These are phyloP conservation scores for Cyberlindnera subsufficiens DNA, from an alignment of 805 yeast species.

Conservation along the genomic window DNA sequence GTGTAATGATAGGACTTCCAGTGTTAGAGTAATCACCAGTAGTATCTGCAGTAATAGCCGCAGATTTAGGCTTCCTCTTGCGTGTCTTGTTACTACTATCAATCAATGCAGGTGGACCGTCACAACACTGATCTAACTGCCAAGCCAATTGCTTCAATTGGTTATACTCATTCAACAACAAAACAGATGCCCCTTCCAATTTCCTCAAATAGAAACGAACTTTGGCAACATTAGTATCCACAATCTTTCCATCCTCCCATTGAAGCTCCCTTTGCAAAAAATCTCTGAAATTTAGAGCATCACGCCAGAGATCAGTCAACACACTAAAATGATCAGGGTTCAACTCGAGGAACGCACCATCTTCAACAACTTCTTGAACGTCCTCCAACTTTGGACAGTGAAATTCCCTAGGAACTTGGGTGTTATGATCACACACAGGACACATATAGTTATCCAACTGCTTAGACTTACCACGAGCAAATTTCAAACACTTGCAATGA, in stretches of 20 bases:
- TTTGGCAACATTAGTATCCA: slow-evolving; percentile 21
- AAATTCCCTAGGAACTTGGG: slow-evolving; percentile 26
- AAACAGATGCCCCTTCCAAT: slow-evolving; percentile 37
- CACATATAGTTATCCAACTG: slow-evolving; percentile 39
- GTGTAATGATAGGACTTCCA: background rate
- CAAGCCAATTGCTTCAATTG: slow-evolving; percentile 23
- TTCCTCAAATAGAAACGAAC: slow-evolving; percentile 42
- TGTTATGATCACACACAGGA: slow-evolving; percentile 44
- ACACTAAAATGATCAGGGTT: slow-evolving; percentile 29
- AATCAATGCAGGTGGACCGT: slow-evolving; percentile 24
- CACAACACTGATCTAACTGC: slow-evolving; percentile 22
- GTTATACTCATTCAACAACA: slow-evolving; percentile 29
- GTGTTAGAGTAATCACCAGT: background rate
- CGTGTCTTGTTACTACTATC: slow-evolving; percentile 19
- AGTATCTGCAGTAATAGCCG: background rate
- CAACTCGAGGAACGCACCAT: slow-evolving; percentile 24
- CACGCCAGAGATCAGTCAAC: slow-evolving; percentile 13
- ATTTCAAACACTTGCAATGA: slow-evolving; percentile 52
- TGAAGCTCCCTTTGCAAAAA: slow-evolving; percentile 14
- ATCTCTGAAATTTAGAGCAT: slow-evolving; percentile 17
- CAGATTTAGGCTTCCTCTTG: slow-evolving; percentile 6
- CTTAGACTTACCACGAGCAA: slow-evolving; percentile 27
- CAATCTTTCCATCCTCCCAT: slow-evolving; percentile 17
- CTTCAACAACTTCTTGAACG: slow-evolving; percentile 23
- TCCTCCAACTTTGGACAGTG: slow-evolving; percentile 30